Conservation (phyloP, 352 stramenopile species). For the Pythium aristosporum region DNA sequence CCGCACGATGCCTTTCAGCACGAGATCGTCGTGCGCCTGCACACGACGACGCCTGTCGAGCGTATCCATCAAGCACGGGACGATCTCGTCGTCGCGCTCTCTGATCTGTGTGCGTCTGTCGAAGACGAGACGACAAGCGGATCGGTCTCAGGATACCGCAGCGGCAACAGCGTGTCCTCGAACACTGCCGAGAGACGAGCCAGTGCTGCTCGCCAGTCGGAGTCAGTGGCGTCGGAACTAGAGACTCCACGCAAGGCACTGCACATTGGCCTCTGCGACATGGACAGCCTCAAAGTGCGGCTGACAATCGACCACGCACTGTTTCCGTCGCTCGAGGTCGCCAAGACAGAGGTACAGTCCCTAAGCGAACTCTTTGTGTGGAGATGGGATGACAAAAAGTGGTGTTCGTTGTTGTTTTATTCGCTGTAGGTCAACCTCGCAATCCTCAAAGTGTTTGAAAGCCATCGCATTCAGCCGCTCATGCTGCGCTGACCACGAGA, state of each 20-base stretch:
- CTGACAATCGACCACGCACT: slow-evolving; percentile 50
- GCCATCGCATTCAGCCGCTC: slow-evolving; percentile 30
- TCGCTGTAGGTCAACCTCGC: slow-evolving; percentile 52
- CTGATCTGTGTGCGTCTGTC: slow-evolving; percentile 7
- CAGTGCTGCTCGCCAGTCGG: slow-evolving; percentile 21
- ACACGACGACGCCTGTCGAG: slow-evolving; percentile 40
- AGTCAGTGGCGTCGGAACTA: slow-evolving; percentile 1
- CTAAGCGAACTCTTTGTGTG: neutral
- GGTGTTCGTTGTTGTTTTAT: neutral
- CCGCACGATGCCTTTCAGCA: slow-evolving; percentile 51
- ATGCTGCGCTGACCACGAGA: slow-evolving; percentile 4
- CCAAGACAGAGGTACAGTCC: slow-evolving; percentile 57
- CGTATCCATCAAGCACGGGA: slow-evolving; percentile 39
- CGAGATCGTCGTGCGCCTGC: slow-evolving; percentile 44
- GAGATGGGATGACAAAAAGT: neutral
- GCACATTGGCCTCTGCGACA: slow-evolving; percentile 15
- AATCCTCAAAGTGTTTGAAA: slow-evolving; percentile 60
- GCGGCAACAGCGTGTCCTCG: slow-evolving; percentile 1
- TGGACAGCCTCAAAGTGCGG: slow-evolving; percentile 66
- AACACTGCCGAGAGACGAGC: neutral
- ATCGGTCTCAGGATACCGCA: slow-evolving; percentile 9
- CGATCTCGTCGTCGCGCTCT: slow-evolving; percentile 23
- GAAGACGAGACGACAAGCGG: slow-evolving; percentile 1
- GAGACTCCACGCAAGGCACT: slow-evolving; percentile 12
- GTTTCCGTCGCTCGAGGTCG: slow-evolving; percentile 54